phyloP scores from a whole-genome alignment of 129 eudicot genomes.

The Artemisia tridentata region DNA sequence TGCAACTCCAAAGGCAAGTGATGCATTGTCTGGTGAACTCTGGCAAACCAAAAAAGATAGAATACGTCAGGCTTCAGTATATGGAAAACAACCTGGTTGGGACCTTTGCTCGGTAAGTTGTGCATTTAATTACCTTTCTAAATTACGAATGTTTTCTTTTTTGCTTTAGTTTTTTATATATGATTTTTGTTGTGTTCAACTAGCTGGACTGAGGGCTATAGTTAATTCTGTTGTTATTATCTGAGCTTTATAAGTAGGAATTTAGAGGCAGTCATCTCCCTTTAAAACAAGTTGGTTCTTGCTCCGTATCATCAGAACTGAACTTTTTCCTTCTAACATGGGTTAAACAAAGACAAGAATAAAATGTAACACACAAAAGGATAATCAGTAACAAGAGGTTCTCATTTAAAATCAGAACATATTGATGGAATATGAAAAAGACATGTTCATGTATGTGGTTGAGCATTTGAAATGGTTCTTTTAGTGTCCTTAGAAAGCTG shows the following conservation, averaged over 20 bases:
- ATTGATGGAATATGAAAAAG: slow-evolving; percentile 1
- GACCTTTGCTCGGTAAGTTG: slow-evolving; percentile 90
- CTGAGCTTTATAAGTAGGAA: slow-evolving; percentile 13
- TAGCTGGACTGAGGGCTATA: slow-evolving; percentile 8
- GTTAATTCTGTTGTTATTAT: neutral
- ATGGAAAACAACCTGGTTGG: slow-evolving; percentile 97
- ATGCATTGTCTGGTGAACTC: slow-evolving; percentile 97
- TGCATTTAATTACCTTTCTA: slow-evolving; percentile 15
- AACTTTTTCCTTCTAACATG: neutral
- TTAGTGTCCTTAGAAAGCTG: slow-evolving; percentile 1
- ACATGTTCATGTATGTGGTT: slow-evolving; percentile 14
- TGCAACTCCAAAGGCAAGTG: slow-evolving; percentile 69
- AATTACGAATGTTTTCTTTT: neutral
- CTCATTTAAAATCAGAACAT: neutral
- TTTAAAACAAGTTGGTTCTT: neutral
- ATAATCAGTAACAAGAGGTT: neutral
- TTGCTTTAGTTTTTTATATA: neutral
- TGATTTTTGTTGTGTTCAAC: neutral
- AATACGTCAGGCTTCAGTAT: slow-evolving; percentile 73
- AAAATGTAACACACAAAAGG: neutral
- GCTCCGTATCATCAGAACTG: slow-evolving; percentile 14
- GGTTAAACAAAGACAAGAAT: neutral
- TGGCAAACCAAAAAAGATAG: slow-evolving; percentile 91
- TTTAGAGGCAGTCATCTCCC: neutral
- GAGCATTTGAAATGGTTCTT: slow-evolving; percentile 13